Conservation (phyloP, 2,329 filamentous ascomycete species). For the Cladophialophora yegresii region DNA sequence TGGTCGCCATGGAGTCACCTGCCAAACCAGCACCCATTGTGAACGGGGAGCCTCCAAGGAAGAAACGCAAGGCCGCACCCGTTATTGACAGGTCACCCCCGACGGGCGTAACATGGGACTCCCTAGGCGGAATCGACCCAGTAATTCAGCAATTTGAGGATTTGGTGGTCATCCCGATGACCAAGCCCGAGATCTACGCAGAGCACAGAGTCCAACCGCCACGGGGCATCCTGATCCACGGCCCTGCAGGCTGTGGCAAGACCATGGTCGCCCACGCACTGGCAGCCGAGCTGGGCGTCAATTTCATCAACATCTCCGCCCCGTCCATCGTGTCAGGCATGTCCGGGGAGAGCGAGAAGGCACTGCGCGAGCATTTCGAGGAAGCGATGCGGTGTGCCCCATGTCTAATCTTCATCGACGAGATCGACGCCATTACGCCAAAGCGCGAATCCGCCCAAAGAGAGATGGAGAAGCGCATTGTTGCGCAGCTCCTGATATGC, state of each 20-base stretch:
- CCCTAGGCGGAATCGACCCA: slow-evolving; percentile 75
- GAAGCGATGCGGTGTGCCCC: slow-evolving; percentile 83
- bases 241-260: slow-evolving; percentile 83
- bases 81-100: slow-evolving; percentile 65
- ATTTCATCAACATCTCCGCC: slow-evolving; percentile 79
- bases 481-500: slow-evolving; percentile 78
- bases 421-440: slow-evolving; percentile 87
- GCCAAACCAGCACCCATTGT: slow-evolving; percentile 59
- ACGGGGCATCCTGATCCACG: slow-evolving; percentile 75
- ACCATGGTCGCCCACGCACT: slow-evolving; percentile 80
- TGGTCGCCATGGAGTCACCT: slow-evolving; percentile 32
- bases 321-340: slow-evolving; percentile 81
- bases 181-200: slow-evolving; percentile 66
- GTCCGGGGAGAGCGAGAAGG: slow-evolving; percentile 87
- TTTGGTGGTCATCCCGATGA: slow-evolving; percentile 71
- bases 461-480: slow-evolving; percentile 87
- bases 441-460: slow-evolving; percentile 80
- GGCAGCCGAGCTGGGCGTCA: slow-evolving; percentile 71
- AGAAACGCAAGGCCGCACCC: slow-evolving; percentile 61
- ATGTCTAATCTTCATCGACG: slow-evolving; percentile 86
- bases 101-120: slow-evolving; percentile 66
- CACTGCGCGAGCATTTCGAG: slow-evolving; percentile 80
- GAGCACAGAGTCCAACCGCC: slow-evolving; percentile 68
- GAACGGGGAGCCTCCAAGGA: slow-evolving; percentile 67
- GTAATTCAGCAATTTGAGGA: slow-evolving; percentile 70